Evolutionary conservation across 176 grass and related monocot species (phyloP), one percentile per base, ranked within the genome.

Genomic region (Zoysia japonica): DNA sequence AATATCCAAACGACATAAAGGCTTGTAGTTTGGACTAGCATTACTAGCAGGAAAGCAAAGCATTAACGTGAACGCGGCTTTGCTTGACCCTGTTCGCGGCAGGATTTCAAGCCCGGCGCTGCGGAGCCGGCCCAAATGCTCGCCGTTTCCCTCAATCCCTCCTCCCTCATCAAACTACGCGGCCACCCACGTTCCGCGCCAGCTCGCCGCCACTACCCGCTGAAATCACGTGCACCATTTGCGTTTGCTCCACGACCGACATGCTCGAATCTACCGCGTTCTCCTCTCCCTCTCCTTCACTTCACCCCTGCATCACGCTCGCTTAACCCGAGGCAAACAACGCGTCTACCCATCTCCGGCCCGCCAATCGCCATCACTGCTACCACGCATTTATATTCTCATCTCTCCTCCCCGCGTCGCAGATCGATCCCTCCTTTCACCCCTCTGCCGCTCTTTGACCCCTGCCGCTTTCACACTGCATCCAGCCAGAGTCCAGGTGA

Each of bases 361-460:
- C 20, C 9, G 57, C 57, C 57, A 61, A 61, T 61, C 57, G 57
- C 57, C 19, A 36, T 61, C 59, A 35, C 59, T 11, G 20, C 20
- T 0, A 10, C 17, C 55, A 2, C 49, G 3, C 85, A 82, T 82
- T 82, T 77, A 81, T 86, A 80, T 45, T 76, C 66, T 2, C 55
- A 2, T 11, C 17, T 16, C 19, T 6, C 35, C 54, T 2, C 11
- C 4, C 15, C 38, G 5, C 37, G n/a, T 7, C 4, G 16, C 19
- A 10, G 40, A 70, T 64, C 35, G 14, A 51, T 48, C 76, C 28
- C 63, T 69, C 71, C 13, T 74, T 43, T 15, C 28, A 28, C 6
- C 7, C 41, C 28, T 9, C 61, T 65, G 15, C n/a, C 73, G 73
- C 63, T 4, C 10, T 76, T 88, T 88, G 87, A 76, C 87, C 47